These are phyloP conservation scores for Fragaria vesca DNA, from an alignment of 306 rosid genomes.

Conservation along the genomic window DNA sequence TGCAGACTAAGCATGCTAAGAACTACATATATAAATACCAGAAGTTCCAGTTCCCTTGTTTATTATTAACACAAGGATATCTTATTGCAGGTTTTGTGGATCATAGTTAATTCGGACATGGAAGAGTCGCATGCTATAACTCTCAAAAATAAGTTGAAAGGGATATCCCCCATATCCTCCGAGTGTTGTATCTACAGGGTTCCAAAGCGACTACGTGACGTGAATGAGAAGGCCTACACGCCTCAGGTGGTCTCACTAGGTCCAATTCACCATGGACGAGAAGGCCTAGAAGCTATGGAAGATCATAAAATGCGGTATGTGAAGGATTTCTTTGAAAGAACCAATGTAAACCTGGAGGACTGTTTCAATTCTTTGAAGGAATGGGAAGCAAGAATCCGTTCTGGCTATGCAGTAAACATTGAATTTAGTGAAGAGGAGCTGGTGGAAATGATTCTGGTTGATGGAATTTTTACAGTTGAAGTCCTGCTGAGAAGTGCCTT, in stretches of 20 bases:
- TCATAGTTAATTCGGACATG: background rate
- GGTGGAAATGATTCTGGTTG: background rate
- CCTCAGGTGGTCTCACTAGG: slow-evolving; percentile 30
- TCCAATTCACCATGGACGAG: slow-evolving; percentile 27
- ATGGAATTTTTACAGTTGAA: slow-evolving; percentile 22
- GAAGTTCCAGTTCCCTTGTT: background rate
- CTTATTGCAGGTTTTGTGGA: background rate
- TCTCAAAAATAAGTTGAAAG: background rate
- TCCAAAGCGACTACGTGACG: slow-evolving; percentile 17
- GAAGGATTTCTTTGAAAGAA: slow-evolving; percentile 1
- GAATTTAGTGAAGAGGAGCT: background rate
- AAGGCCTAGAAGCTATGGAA: slow-evolving; percentile 24
- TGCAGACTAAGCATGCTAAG: background rate
- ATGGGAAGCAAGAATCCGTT: background rate
- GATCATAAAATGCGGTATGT: slow-evolving; percentile 25
- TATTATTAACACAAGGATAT: background rate
- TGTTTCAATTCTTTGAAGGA: background rate
- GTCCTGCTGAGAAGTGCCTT: slow-evolving; percentile 13
- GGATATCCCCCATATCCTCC: background rate
- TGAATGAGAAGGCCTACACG: slow-evolving; percentile 19
- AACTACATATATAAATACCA: background rate
- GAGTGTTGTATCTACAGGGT: slow-evolving; percentile 11
- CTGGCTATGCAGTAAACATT: background rate
- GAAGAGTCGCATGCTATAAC: background rate
- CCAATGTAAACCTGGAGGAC: background rate